phyloP scores from a whole-genome alignment of 1,139 yeast species.

The Saccharomyces hybrid region DNA sequence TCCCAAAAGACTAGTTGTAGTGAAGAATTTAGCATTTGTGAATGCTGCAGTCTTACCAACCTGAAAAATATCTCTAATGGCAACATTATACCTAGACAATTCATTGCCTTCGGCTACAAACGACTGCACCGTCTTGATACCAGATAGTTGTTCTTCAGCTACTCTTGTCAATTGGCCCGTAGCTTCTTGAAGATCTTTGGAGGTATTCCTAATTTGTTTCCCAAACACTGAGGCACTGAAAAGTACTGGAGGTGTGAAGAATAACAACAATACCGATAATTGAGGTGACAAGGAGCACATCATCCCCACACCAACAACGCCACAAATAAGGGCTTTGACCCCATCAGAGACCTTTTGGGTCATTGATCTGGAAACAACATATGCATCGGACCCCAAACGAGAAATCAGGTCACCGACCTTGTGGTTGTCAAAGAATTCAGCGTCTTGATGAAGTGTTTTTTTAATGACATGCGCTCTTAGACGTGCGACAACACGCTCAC shows the following conservation, averaged over 20 bases:
- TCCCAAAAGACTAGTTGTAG: constrained; percentile 74
- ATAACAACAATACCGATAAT: constrained; percentile 64
- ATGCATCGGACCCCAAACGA: constrained; percentile 81
- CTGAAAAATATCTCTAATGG: constrained; percentile 63
- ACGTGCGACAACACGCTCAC: constrained; percentile 82
- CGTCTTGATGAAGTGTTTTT: constrained; percentile 75
- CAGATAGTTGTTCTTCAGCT: constrained; percentile 85
- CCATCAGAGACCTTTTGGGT: constrained; percentile 93
- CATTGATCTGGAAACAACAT: constrained; percentile 77
- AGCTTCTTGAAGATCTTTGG: constrained; percentile 74
- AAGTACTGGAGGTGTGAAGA: constrained; percentile 75
- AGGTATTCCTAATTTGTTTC: constrained; percentile 63
- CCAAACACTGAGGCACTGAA: constrained; percentile 75
- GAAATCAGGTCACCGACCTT: constrained; percentile 92
- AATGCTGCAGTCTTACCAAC: constrained; percentile 77
- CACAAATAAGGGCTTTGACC: constrained; percentile 69
- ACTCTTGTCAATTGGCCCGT: constrained; percentile 83
- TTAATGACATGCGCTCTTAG: constrained; percentile 70
- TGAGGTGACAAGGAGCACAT: constrained; percentile 84
- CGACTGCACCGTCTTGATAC: constrained; percentile 78
- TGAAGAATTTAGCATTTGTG: constrained; percentile 67
- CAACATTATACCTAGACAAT: constrained; percentile 52
- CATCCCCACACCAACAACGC: constrained; percentile 75
- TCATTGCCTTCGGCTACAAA: constrained; percentile 79
- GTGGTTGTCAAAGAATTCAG: constrained; percentile 86